A percentile compares a stretch with the other conserved stretches of the same genome.
These are phyloP conservation scores for Torulaspora gathmanii DNA, from an alignment of 805 yeast species.

Conservation along the genomic window DNA sequence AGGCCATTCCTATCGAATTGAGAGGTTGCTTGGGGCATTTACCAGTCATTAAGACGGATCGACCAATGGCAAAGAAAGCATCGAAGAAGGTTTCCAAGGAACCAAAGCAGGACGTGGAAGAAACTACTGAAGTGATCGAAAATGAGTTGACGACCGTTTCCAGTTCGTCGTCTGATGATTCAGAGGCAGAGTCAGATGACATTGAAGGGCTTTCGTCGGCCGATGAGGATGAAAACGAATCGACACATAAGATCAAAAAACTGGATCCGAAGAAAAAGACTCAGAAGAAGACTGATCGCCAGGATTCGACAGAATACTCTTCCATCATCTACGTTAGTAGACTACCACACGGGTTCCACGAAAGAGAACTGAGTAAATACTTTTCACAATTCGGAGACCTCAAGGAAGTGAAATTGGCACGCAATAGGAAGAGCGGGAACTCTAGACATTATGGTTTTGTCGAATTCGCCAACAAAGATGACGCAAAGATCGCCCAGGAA, in stretches of 20 bases:
- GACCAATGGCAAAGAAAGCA: constrained; percentile 10
- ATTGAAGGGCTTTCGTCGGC: constrained; percentile 33
- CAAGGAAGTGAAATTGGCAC: constrained; percentile 69
- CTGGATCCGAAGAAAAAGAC: constrained; percentile 27
- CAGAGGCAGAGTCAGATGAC: constrained; percentile 24
- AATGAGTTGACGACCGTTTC: constrained; percentile 27
- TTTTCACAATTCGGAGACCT: constrained; percentile 89
- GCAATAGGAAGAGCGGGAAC: constrained; percentile 85
- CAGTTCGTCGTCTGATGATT: constrained; percentile 29
- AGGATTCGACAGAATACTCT: constrained; percentile 35
- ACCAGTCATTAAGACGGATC: not conserved
- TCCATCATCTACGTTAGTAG: constrained; percentile 88
- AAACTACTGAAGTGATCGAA: constrained; percentile 1
- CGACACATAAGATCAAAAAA: constrained; percentile 30
- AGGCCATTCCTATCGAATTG: not conserved
- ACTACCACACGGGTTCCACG: constrained; percentile 89
- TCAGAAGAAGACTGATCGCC: constrained; percentile 20
- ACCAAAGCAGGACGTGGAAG: constrained; percentile 25
- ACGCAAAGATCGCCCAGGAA: constrained; percentile 85
- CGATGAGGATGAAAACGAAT: constrained; percentile 30
- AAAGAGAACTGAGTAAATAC: constrained; percentile 66
- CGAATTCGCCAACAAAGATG: constrained; percentile 69
- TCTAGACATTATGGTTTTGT: constrained; percentile 89
- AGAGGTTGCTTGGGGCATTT: not conserved
- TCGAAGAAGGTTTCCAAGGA: constrained; percentile 13